A percentile compares a stretch with the other conserved stretches of the same genome.
Evolutionary conservation across 805 yeast species (phyloP).

Genomic region (Candida vaughaniae): DNA sequence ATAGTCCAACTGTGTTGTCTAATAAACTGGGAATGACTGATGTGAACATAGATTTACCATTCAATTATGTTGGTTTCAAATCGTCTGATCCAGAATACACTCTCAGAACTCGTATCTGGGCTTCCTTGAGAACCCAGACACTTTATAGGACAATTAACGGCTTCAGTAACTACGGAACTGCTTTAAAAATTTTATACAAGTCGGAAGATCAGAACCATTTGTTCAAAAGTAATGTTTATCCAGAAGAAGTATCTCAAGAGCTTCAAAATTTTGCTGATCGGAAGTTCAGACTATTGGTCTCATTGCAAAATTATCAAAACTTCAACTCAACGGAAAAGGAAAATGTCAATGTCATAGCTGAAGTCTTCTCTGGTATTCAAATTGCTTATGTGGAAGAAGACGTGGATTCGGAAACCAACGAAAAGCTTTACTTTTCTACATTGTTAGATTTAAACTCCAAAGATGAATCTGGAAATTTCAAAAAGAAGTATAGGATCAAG

Average conservation of each 20-base stretch:
- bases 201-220: slow-evolving; percentile 57
- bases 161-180: slow-evolving; percentile 73
- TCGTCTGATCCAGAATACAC: slow-evolving; percentile 61
- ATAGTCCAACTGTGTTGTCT: not conserved
- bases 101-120: slow-evolving; percentile 81
- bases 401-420: slow-evolving; percentile 37
- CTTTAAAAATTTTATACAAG: slow-evolving; percentile 65
- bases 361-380: slow-evolving; percentile 67
- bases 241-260: slow-evolving; percentile 19
- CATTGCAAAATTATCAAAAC: slow-evolving; percentile 81
- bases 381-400: slow-evolving; percentile 58
- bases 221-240: slow-evolving; percentile 12
- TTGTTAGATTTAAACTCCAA: slow-evolving; percentile 39
- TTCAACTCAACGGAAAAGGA: slow-evolving; percentile 65
- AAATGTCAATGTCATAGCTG: slow-evolving; percentile 64
- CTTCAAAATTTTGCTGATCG: slow-evolving; percentile 55
- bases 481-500: slow-evolving; percentile 52
- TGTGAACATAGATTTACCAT: slow-evolving; percentile 60
- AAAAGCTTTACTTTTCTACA: slow-evolving; percentile 58
- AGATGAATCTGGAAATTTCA: slow-evolving; percentile 52
- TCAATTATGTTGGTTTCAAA: slow-evolving; percentile 70
- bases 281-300: slow-evolving; percentile 76
- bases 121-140: slow-evolving; percentile 81
- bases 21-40: not conserved
- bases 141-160: slow-evolving; percentile 82